Percentiles rank a stretch among this genome's conserved stretches.
Evolutionary conservation across 768 basidiomycete species (phyloP).

Genomic region (Hericium alpestre): DNA sequence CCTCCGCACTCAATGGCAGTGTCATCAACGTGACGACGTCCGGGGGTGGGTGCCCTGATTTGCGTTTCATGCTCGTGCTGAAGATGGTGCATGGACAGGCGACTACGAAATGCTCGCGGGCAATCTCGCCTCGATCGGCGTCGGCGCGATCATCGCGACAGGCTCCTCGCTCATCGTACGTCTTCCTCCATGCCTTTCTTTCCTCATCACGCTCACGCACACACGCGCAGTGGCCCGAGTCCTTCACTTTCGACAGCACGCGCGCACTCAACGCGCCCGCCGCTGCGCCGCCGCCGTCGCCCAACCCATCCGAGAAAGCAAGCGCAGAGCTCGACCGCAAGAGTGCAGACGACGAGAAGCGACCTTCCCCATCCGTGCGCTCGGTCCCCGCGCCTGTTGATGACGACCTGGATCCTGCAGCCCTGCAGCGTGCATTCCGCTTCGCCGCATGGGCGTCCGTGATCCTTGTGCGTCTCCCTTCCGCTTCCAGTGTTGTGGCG

Average conservation of each 20-base stretch:
- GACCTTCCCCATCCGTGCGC: conserved; percentile 11
- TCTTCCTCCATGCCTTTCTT: neutral
- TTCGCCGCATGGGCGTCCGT: conserved; percentile 75
- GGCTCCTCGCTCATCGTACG: conserved; percentile 53
- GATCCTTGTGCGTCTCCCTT: conserved; percentile 36
- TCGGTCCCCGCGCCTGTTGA: conserved; percentile 22
- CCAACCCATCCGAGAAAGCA: conserved; percentile 3
- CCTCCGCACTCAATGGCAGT: conserved; percentile 56
- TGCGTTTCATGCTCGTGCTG: conserved; percentile 10
- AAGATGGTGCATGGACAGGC: conserved; percentile 16
- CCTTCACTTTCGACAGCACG: conserved; percentile 74
- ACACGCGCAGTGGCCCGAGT: conserved; percentile 53
- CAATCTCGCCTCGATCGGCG: conserved; percentile 75
- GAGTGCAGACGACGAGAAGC: conserved; percentile 27
- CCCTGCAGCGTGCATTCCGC: conserved; percentile 61
- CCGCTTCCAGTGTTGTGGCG: conserved; percentile 1
- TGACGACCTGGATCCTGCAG: conserved; percentile 53
- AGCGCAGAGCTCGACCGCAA: conserved; percentile 13
- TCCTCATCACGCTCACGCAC: neutral
- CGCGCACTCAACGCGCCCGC: conserved; percentile 59
- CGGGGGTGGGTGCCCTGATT: conserved; percentile 26
- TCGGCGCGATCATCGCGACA: conserved; percentile 69
- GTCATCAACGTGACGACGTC: conserved; percentile 55
- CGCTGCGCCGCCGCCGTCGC: neutral
- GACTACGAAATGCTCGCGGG: conserved; percentile 77